Base-by-base conservation (phyloP, 805 yeast species). In the Wickerhamomyces silvicola region DNA sequence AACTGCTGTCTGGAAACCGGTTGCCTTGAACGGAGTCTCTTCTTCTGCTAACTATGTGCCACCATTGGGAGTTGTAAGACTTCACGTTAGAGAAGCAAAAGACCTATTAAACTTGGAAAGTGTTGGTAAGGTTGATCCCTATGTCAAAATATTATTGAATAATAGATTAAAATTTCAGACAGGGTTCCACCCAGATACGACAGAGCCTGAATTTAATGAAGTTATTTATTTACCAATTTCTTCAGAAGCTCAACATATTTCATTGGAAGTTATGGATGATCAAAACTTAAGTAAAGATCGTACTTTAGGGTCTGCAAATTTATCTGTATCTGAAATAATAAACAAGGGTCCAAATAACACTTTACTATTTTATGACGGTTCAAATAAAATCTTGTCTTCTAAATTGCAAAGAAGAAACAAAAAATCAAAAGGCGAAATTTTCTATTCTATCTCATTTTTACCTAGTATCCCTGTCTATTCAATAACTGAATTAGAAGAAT, bases 61-160 rank as follows among this genome's bases (percentile, higher is more conserved):
- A 10, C 76, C 90, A 24, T 62, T 83, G 39, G 94, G 90, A 43
- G 76, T 75, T 24, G 52, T 77, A 18, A 72, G 79, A 59, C 47
- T 83, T 23, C 76, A 74, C 46, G 45, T 83, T 30, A 66, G 76
- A 37, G 58, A 64, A 21, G 81, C 78, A 12, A 52, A 52, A 9
- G 70, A 73, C 24, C 57, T 78, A 44, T 61, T 68, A 62, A 54
- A 76, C 44, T 57, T 81, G 44, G 82, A 80, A 43, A 68, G 77
- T 11, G 70, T 81, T 31, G 90, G 92, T 35, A 73, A 70, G 35
- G 76, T 81, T 46, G 88, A 83, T 56, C 92, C 94, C 5, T 82
- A 81, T 46, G 75, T 79, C 24, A 67, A 72, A 37, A 66, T 81
- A 8, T 47, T 72, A 22, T 55, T 74, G 36, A 75, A 78, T 46